Base-by-base conservation (phyloP, 495 filamentous ascomycete species). In the Aspergillus wentii region DNA sequence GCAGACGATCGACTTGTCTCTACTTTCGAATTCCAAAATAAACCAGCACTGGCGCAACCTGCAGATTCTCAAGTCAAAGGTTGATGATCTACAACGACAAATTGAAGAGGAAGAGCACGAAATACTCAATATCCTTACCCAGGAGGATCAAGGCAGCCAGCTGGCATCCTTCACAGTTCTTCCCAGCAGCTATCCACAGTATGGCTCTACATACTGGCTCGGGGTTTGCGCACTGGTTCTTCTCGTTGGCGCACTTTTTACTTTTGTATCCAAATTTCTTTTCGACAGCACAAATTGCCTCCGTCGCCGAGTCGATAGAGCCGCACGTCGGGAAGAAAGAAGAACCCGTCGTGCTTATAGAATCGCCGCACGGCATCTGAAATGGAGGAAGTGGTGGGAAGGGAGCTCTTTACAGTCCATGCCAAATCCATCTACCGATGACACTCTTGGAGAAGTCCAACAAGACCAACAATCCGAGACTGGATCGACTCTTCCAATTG, bases 271-370 rank as follows among this genome's bases (percentile, higher is more conserved):
- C 30, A 43, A 40, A 13, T 35, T 49, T 23, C 35, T 44, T 37
- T 41, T 38, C 16, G 44, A 48, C 16, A 46, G 40, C 15, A 48
- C 42, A 17, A 37, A 38, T 16, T 59, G 49, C 36, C 48, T 30
- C 14, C 61, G 49, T 14, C 48, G 38, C 33, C 66, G 60, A 29
- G 68, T 41, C 8, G 62, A 66, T 16, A 38, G 59, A 30, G 51
- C 59, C 8, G 56, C 64, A 25, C 44, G 48, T n/a, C 52, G 55
- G 11, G 61, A 65, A 49, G 62, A 71, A 38, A 59, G 68, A 30
- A 52, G 60, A 25, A 44, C 50, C 14, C 59, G 57, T 10, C 54
- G 63, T 8, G 58, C 62, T 6, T 67, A 64, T 15, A 53, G 64
- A 11, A 56, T 54, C n/a, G 64, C 66, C 10, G 60, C 58, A 13